These are phyloP conservation scores for Nigrospora oryzae DNA, from an alignment of 2,329 filamentous ascomycete species.

Conservation along the genomic window DNA sequence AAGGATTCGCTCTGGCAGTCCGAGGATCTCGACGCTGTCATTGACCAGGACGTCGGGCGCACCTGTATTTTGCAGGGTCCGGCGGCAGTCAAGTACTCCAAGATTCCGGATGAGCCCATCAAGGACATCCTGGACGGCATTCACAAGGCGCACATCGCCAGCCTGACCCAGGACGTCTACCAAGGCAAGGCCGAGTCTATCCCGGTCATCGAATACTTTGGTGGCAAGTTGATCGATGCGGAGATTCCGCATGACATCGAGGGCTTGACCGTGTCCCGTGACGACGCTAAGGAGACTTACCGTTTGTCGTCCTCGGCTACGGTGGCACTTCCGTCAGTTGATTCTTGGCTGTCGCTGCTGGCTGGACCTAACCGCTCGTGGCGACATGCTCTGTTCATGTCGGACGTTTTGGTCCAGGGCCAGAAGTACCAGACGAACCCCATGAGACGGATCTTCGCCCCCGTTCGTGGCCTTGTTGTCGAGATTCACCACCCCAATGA, in stretches of 20 bases:
- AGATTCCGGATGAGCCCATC: conserved; percentile 82
- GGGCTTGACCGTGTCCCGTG: conserved; percentile 74
- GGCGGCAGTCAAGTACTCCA: conserved; percentile 85
- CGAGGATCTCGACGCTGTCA: conserved; percentile 91
- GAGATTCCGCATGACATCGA: conserved; percentile 73
- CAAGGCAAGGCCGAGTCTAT: conserved; percentile 63
- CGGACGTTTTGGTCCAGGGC: conserved; percentile 89
- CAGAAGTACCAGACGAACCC: conserved; percentile 97
- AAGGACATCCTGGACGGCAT: conserved; percentile 90
- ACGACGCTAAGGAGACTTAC: conserved; percentile 73
- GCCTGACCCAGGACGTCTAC: conserved; percentile 74
- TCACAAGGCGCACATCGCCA: conserved; percentile 78
- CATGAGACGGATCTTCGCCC: conserved; percentile 83
- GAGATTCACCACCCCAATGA: conserved; percentile 80
- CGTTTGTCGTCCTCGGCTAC: conserved; percentile 70
- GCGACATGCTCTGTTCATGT: conserved; percentile 89
- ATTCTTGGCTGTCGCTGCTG: conserved; percentile 81
- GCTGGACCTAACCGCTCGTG: conserved; percentile 82
- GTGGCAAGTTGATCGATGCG: conserved; percentile 70
- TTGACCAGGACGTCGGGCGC: conserved; percentile 89
- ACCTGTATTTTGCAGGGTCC: conserved; percentile 96
- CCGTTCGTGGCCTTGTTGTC: conserved; percentile 77
- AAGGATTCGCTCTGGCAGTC: conserved; percentile 99
- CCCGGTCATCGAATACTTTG: conserved; percentile 89
- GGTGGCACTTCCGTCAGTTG: conserved; percentile 65